These are phyloP conservation scores for Imleria badia DNA, from an alignment of 768 basidiomycete species.

Conservation along the genomic window DNA sequence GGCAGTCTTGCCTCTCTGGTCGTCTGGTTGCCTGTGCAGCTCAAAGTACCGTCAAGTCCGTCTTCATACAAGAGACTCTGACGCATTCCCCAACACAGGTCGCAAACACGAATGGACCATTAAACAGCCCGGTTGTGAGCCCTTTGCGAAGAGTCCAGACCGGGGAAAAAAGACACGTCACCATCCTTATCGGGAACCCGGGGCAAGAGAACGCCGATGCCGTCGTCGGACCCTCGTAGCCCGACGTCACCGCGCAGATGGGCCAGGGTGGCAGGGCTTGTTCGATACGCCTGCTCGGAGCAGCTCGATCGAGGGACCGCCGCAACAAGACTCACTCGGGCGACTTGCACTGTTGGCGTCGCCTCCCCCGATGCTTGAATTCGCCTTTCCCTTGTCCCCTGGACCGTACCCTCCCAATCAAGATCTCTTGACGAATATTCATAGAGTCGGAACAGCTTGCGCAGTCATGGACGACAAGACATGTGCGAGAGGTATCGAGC, in stretches of 20 bases:
- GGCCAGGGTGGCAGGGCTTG: slow-evolving; percentile 14
- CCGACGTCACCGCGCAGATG: slow-evolving; percentile 13
- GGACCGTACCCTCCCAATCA: too few species aligned
- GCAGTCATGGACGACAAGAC: too few species aligned
- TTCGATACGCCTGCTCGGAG: slow-evolving; percentile 16
- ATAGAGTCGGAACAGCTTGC: too few species aligned
- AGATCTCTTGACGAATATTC: too few species aligned
- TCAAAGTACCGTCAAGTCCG: slow-evolving; percentile 39
- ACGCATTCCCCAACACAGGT: slow-evolving; percentile 1
- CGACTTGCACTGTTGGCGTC: slow-evolving; percentile 39
- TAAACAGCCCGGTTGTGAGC: slow-evolving; percentile 11
- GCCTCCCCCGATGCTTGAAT: slow-evolving; percentile 40
- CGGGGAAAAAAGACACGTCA: slow-evolving; percentile 23
- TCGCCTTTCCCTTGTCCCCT: too few species aligned
- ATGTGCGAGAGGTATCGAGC: too few species aligned
- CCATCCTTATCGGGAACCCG: slow-evolving; percentile 8
- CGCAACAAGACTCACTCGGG: slow-evolving; percentile 25
- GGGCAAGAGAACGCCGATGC: slow-evolving; percentile 16
- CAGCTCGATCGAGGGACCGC: slow-evolving; percentile 20
- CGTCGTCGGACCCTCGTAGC: slow-evolving; percentile 11
- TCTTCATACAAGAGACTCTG: slow-evolving; percentile 28
- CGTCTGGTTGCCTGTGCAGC: slow-evolving; percentile 40
- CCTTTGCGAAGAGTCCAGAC: slow-evolving; percentile 8
- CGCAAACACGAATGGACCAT: not conserved
- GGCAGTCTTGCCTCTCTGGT: slow-evolving; percentile 3